Evolutionary conservation across 768 basidiomycete genomes (phyloP), one percentile per base, ranked within the genome.

Genomic region (Cubamyces lactineus): DNA sequence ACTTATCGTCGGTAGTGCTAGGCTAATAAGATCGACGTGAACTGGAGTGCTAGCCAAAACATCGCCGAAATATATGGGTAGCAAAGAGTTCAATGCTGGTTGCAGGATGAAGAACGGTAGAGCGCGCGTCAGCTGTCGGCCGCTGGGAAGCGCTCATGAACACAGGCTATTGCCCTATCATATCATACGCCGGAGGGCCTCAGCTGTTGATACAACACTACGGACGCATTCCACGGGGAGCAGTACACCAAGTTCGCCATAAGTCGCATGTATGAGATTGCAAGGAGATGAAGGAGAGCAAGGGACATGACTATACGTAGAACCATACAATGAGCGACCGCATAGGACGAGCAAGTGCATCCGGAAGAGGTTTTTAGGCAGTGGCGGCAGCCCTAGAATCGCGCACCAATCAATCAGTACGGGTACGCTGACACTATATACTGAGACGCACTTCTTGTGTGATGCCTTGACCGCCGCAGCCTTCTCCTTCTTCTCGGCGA

Each of bases 401-500:
- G 12, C 34, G 7, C 11, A 23, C 16, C 34, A 34, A 9, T 34
- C 34, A 34, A 34, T 34, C 34, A 34, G 28, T 39, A 21, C 42
- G 7, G 21, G 12, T 7, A 49, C 3, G 12, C 13, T 19, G 21
- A 21, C 28, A 17, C n/a, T 28, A 16, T n/a, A 15, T n/a, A 28
- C 21, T 46, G 26, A 5, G 49, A 72, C 82, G 24, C 67, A 84
- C 84, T 86, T 85, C 76, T 85, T 83, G 84, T 92, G 91, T 53
- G 89, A 84, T 38, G 91, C 92, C 80, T 92, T 92, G 85, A 88
- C 80, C 46, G 92, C 92, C 40, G 93, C 91, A 70, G 83, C 85
- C 82, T 94, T 92, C 74, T 86, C 87, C 85, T 96, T 96, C 85
- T 89, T 92, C 83, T 97, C 95, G 62, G 92, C 86, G 63, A 94